Evolutionary conservation across 768 basidiomycete species (phyloP), one percentile per base, ranked within the genome.

Genomic region (Auriculariales sp.): DNA sequence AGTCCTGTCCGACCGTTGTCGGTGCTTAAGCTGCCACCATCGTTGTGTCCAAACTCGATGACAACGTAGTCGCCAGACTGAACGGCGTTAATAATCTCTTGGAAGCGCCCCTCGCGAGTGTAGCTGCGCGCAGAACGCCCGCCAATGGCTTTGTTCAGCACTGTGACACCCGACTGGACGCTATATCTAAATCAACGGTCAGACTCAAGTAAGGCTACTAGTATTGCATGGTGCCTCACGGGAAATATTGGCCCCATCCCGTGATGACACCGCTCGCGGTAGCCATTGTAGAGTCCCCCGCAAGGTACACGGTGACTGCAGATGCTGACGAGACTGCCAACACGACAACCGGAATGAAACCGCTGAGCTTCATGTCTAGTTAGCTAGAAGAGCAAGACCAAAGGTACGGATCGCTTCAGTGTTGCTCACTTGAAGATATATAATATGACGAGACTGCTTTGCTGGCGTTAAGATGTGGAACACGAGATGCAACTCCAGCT

Each of bases 1-100:
- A 44, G 22, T 44, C n/a, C 39, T 24, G 33, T 55, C 35, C 35
- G 49, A 28, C 48, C 47, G 36, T 45, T 49, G 48, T 47, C 58
- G 28, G 57, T 51, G 19, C 28, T 24, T 25, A 67, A 68, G 52
- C 53, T 54, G 22, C 39, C 39, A 12, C 58, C 58, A 47, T 73
- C 72, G 53, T 74, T 75, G 54, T 74, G 73, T 2, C 72, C 73
- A 45, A 75, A 72, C 51, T 69, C 66, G 47, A 72, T 69, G 49
- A 73, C 56, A 17, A 69, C 71, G 29, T 47, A 52, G 48, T 56
- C 56, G 7, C 53, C 55, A 3, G 36, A 31, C 46, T 53, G 32
- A 4, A 59, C 56, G 25, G 62, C 64, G 56, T 69, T 66, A 49
- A 68, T 65, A 25, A 72, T 57, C 10, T 64, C 65, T 15, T 63